phyloP scores from a whole-genome alignment of 257 asterid species.

The Orobanche coerulescens region DNA sequence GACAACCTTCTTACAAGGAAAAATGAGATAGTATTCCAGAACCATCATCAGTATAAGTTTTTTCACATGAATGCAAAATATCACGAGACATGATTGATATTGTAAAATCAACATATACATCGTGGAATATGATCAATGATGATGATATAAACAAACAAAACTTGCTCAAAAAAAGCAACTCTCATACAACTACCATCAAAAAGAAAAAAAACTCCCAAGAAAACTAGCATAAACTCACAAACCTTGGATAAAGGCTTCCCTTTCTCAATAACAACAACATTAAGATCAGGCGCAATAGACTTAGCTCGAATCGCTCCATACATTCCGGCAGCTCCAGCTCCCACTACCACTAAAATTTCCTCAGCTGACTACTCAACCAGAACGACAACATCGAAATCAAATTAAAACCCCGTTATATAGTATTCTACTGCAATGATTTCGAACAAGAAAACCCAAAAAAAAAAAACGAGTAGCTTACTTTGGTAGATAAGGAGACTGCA shows the following conservation, averaged over 20 bases:
- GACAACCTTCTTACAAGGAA: too few species aligned
- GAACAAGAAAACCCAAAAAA: neutral
- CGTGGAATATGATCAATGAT: neutral
- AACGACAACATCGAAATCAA: constrained; percentile 15
- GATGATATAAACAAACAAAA: neutral
- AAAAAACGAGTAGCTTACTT: constrained; percentile 29
- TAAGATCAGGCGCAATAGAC: constrained; percentile 70
- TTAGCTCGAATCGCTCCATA: constrained; percentile 95
- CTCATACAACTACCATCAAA: neutral
- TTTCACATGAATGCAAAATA: too few species aligned
- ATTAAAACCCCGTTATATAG: neutral
- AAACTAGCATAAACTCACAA: neutral
- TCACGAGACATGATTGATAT: too few species aligned
- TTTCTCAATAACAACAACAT: constrained; percentile 74
- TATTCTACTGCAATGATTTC: neutral
- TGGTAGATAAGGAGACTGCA: constrained; percentile 33
- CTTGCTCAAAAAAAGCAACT: neutral
- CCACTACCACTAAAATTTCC: constrained; percentile 71
- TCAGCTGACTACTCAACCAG: constrained; percentile 38
- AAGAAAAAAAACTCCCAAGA: neutral
- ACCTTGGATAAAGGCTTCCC: constrained; percentile 92
- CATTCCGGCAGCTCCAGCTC: constrained; percentile 96
- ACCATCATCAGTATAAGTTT: too few species aligned
- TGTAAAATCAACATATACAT: too few species aligned
- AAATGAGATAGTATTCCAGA: too few species aligned